Evolutionary conservation across 129 eudicot genomes (phyloP).

Genomic region (Saussurea involucrata): DNA sequence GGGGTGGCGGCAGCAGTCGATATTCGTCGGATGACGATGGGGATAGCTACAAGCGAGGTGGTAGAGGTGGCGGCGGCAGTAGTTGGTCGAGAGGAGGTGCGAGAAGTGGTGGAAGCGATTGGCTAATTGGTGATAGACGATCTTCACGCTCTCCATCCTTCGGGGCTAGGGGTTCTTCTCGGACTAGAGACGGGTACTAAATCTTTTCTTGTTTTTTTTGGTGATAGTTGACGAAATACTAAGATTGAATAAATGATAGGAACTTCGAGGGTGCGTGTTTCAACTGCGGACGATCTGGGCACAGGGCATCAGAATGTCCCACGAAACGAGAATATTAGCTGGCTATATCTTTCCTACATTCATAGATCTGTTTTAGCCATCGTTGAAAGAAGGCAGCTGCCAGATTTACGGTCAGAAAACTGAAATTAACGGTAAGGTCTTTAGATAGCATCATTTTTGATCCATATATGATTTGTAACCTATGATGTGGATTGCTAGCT

Average conservation of each 20-base stretch:
- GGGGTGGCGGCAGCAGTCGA: slow-evolving; percentile 41
- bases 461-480: slow-evolving; percentile 23
- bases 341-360: slow-evolving; percentile 11
- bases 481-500: background rate
- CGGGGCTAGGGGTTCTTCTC: slow-evolving; percentile 40
- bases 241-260: slow-evolving; percentile 25
- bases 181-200: slow-evolving; percentile 35
- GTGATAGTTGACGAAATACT: background rate
- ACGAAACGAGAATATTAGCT: slow-evolving; percentile 48
- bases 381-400: slow-evolving; percentile 18
- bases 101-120: slow-evolving; percentile 55
- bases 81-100: slow-evolving; percentile 58
- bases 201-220: background rate
- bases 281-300: slow-evolving; percentile 79
- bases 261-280: slow-evolving; percentile 95
- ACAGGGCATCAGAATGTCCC: slow-evolving; percentile 94
- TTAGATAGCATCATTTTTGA: slow-evolving; percentile 31
- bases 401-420: background rate
- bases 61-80: slow-evolving; percentile 56
- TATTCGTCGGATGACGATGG: slow-evolving; percentile 44
- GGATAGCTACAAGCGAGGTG: slow-evolving; percentile 55
- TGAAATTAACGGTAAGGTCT: slow-evolving; percentile 18
- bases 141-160: slow-evolving; percentile 61
- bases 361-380: slow-evolving; percentile 25
- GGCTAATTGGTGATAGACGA: slow-evolving; percentile 71